phyloP scores from a whole-genome alignment of 108 stramenopile genomes.

The Seminavis robusta region DNA sequence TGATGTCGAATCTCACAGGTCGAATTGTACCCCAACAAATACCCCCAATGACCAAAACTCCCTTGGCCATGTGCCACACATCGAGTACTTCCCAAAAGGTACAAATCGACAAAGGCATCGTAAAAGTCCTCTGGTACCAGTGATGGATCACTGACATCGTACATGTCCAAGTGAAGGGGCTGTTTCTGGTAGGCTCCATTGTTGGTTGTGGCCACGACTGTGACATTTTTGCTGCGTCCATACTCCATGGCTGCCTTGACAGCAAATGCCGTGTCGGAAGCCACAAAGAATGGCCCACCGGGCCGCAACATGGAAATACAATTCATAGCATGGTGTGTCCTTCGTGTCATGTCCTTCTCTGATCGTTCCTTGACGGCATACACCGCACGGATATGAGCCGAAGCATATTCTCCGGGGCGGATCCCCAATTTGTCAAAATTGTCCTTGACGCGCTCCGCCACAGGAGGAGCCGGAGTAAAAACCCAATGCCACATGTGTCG shows the following conservation, averaged over 20 bases:
- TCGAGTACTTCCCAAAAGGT: no score
- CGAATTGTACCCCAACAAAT: no score
- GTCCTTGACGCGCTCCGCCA: slow-evolving; percentile 2
- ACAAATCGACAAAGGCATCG: slow-evolving; percentile 47
- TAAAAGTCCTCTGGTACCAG: slow-evolving; percentile 37
- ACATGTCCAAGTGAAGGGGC: slow-evolving; percentile 42
- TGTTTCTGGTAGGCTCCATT: slow-evolving; percentile 4
- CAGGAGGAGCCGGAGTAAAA: slow-evolving; percentile 29
- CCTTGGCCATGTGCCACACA: no score
- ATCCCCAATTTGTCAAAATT: slow-evolving; percentile 8
- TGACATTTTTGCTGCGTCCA: slow-evolving; percentile 6
- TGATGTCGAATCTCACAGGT: no score
- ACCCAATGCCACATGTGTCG: slow-evolving; percentile 26
- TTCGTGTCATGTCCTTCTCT: no score
- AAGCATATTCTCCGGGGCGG: slow-evolving; percentile 29
- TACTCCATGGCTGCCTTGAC: slow-evolving; percentile 3
- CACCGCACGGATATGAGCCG: slow-evolving; percentile 40
- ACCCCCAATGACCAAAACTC: no score
- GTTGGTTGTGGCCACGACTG: slow-evolving; percentile 2
- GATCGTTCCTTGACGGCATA: slow-evolving; percentile 29
- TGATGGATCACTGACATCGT: neutral
- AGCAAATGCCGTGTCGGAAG: slow-evolving; percentile 33
- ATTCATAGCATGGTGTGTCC: slow-evolving; percentile 47
- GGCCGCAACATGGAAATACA: slow-evolving; percentile 34
- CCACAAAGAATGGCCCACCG: slow-evolving; percentile 39